Conservation (phyloP, 768 basidiomycete species). For the Boletellus ananiceps region DNA sequence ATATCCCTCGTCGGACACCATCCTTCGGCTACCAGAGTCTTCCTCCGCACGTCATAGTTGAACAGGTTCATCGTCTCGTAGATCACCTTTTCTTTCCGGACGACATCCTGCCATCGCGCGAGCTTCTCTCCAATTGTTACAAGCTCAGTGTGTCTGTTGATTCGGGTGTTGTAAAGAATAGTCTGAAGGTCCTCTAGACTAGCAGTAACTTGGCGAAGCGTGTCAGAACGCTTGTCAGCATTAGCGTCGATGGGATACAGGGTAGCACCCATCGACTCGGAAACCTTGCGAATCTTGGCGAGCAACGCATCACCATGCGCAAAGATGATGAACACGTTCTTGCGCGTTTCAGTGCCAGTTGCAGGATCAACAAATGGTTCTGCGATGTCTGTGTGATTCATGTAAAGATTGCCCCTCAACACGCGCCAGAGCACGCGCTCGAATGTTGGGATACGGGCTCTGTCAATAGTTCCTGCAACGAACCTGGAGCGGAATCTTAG, state of each 20-base stretch:
- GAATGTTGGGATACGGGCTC: constrained; percentile 85
- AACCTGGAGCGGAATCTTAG: constrained; percentile 50
- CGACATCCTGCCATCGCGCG: constrained; percentile 89
- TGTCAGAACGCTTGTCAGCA: constrained; percentile 85
- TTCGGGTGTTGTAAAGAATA: constrained; percentile 84
- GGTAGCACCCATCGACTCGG: constrained; percentile 98
- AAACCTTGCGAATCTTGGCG: constrained; percentile 95
- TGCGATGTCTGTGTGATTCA: constrained; percentile 95
- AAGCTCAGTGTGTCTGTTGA: constrained; percentile 78
- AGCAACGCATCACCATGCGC: constrained; percentile 92
- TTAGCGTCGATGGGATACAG: constrained; percentile 95
- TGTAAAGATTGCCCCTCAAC: constrained; percentile 94
- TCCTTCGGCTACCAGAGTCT: constrained; percentile 94
- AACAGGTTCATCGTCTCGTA: constrained; percentile 95
- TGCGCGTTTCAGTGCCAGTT: constrained; percentile 80
- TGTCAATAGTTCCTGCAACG: constrained; percentile 94
- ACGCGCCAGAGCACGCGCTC: constrained; percentile 99
- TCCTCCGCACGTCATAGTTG: constrained; percentile 89
- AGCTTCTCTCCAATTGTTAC: constrained; percentile 80
- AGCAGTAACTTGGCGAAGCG: constrained; percentile 80
- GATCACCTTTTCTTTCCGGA: constrained; percentile 92
- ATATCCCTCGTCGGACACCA: constrained; percentile 97
- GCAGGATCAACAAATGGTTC: constrained; percentile 89
- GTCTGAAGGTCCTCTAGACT: constrained; percentile 90
- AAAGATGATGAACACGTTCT: constrained; percentile 99